Percentiles rank a stretch among this genome's conserved stretches.
Conservation (phyloP, 495 filamentous ascomycete genomes). For the Penicillium silybi region DNA sequence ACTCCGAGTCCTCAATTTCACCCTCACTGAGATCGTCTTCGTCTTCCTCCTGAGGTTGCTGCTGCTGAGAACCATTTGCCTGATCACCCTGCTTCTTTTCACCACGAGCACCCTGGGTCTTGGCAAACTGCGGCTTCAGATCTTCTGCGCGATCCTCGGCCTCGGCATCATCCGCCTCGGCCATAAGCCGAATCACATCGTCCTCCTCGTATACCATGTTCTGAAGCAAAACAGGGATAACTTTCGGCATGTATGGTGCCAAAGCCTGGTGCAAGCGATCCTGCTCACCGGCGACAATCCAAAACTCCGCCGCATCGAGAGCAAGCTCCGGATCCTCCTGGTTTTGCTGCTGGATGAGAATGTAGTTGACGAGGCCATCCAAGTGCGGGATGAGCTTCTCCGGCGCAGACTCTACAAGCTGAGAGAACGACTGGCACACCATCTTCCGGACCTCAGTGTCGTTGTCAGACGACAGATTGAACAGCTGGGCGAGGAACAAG, state of each 20-base stretch:
- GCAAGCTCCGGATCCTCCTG: constrained; percentile 84
- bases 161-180: constrained; percentile 84
- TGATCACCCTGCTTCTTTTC: constrained; percentile 46
- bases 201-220: constrained; percentile 97
- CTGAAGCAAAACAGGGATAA: constrained; percentile 85
- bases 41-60: constrained; percentile 39
- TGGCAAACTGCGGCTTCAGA: constrained; percentile 90
- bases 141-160: constrained; percentile 86
- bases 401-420: constrained; percentile 84
- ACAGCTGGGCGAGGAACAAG: constrained; percentile 72
- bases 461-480: constrained; percentile 70
- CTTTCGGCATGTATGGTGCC: constrained; percentile 72
- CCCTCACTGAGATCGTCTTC: constrained; percentile 85
- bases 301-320: constrained; percentile 95
- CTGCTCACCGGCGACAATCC: constrained; percentile 90
- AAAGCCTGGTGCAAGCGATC: constrained; percentile 67
- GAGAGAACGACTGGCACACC: constrained; percentile 89
- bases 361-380: constrained; percentile 85
- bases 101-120: constrained; percentile 55
- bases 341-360: constrained; percentile 81
- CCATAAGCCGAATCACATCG: constrained; percentile 79
- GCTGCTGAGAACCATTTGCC: constrained; percentile 49
- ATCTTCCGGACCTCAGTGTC: constrained; percentile 78
- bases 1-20: constrained; percentile 78
- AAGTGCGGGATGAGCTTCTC: constrained; percentile 89